phyloP scores from a whole-genome alignment of 345 rosid genomes.

The Eucalyptus tenuipes region DNA sequence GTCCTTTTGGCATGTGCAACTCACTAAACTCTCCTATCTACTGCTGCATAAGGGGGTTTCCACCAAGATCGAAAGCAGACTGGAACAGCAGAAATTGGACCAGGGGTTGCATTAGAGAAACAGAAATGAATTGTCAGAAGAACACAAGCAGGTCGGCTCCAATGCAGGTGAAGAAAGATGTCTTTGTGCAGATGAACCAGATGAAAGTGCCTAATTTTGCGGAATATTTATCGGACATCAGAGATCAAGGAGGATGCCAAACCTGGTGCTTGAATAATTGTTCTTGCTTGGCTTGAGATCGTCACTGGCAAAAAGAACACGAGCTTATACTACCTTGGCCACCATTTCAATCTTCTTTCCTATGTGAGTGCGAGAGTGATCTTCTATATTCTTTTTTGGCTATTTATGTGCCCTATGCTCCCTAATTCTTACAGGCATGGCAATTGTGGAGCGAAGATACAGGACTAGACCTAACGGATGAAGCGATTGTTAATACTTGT shows the following conservation, averaged over 20 bases:
- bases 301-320: conserved; percentile 1
- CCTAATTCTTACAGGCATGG: not conserved
- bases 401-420: not conserved
- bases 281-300: conserved; percentile 3
- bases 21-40: not conserved
- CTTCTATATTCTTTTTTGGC: not conserved
- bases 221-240: not conserved
- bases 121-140: not conserved
- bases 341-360: not conserved
- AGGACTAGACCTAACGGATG: not conserved
- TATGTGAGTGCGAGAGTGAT: not conserved
- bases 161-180: not conserved
- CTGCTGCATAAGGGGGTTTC: conserved; percentile 11
- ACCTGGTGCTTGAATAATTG: conserved; percentile 12
- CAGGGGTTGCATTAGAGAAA: conserved; percentile 6
- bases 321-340: not conserved
- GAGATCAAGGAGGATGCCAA: not conserved
- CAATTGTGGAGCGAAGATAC: not conserved
- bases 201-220: not conserved
- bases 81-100: conserved; percentile 7
- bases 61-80: not conserved
- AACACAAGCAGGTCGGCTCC: not conserved
- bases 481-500: not conserved
- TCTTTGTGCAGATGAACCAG: not conserved
- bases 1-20: conserved; percentile 8